A percentile compares a stretch with the other conserved stretches of the same genome.
Conservation (phyloP, 2,329 filamentous ascomycete species). For the Fusarium sp. region DNA sequence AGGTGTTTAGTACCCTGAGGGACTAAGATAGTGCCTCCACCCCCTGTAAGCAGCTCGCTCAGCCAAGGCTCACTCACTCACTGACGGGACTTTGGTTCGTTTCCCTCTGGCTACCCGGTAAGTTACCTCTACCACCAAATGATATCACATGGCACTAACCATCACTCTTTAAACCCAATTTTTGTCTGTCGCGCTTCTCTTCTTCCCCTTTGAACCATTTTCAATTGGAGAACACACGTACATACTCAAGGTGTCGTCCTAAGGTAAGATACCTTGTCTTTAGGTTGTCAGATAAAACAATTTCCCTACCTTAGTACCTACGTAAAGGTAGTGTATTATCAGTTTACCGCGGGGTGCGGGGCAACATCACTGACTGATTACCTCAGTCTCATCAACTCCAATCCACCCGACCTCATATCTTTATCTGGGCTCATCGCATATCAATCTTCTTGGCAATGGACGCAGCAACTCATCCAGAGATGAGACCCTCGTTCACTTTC, state of each 20-base stretch:
- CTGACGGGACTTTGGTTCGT: neutral
- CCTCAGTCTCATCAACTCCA: neutral
- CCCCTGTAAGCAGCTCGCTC: neutral
- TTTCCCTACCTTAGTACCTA: too few relatives aligned
- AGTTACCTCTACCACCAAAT: constrained; percentile 1
- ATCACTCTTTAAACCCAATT: neutral
- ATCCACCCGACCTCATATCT: neutral
- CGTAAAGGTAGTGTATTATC: too few relatives aligned
- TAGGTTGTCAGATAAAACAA: neutral
- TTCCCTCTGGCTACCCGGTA: neutral
- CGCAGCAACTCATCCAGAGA: constrained; percentile 25
- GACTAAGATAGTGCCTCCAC: neutral
- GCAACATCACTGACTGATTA: constrained; percentile 16
- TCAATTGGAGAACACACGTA: neutral
- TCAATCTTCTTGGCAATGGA: constrained; percentile 33
- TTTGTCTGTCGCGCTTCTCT: neutral
- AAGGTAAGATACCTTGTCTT: neutral
- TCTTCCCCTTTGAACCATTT: neutral
- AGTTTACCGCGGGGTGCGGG: constrained; percentile 31
- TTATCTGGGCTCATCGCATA: neutral
- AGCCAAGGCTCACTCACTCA: constrained; percentile 11
- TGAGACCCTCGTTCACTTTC: constrained; percentile 37
- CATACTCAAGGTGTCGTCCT: neutral
- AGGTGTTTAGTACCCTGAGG: neutral
- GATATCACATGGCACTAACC: neutral